Percentiles rank a stretch among this genome's conserved stretches.
Evolutionary conservation across 768 basidiomycete species (phyloP).

Genomic region (Arthromyces matolae): DNA sequence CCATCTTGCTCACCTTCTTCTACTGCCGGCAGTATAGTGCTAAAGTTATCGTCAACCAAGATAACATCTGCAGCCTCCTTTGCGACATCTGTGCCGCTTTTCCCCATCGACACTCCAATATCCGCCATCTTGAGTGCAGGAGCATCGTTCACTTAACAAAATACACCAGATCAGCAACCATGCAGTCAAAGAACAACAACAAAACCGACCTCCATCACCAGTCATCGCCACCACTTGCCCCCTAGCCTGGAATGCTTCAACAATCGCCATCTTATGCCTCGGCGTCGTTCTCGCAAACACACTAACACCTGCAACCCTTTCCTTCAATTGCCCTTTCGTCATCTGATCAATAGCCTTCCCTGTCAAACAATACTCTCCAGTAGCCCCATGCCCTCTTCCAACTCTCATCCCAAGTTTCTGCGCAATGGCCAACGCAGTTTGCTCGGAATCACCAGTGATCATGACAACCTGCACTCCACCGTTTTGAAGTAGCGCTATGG

Average conservation of each 20-base stretch:
- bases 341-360: conserved; percentile 84
- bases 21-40: conserved; percentile 88
- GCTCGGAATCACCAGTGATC: conserved; percentile 95
- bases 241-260: conserved; percentile 87
- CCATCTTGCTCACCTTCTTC: conserved; percentile 89
- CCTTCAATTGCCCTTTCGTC: conserved; percentile 75
- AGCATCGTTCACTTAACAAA: conserved; percentile 78
- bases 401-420: conserved; percentile 79
- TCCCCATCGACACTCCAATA: conserved; percentile 97
- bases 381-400: conserved; percentile 47
- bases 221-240: conserved; percentile 97
- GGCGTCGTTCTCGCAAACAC: conserved; percentile 97
- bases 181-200: background rate
- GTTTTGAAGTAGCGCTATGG: conserved; percentile 73
- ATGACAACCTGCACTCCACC: conserved; percentile 96
- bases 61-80: conserved; percentile 98
- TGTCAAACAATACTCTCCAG: conserved; percentile 56
- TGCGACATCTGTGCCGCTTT: conserved; percentile 96
- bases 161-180: background rate
- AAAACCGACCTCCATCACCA: conserved; percentile 80
- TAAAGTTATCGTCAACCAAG: conserved; percentile 96
- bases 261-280: conserved; percentile 96
- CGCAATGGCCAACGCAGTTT: conserved; percentile 88
- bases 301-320: conserved; percentile 74
- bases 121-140: conserved; percentile 97